Base-by-base conservation (phyloP, 78 protist species). In the Polysphondylium violaceum region DNA sequence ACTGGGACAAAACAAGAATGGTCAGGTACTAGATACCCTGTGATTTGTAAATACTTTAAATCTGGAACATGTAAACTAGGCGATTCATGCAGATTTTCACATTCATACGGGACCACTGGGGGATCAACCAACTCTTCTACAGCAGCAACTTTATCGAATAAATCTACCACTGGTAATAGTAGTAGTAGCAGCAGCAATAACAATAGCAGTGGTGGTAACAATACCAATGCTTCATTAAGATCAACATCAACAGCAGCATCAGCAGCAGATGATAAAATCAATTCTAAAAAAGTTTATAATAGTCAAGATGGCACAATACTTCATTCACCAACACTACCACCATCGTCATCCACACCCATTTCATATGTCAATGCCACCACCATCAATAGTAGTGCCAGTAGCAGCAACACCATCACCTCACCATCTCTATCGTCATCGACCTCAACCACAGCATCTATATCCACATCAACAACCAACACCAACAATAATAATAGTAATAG, bases 61-160 rank as follows among this genome's bases (percentile, higher is more conserved):
- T 87, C 86, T 29, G 93, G 93, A 9, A 87, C 93, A 35, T 87
- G 93, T 58, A 87, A 87, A 69, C 25, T 87, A 44, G 93, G 88
- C 4, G 93, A 87, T 47, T 56, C 69, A 25, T 87, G 93, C 47
- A 36, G 93, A 36, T 87, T 87, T 58, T 74, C 93, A 9, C 93
- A 87, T 71, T 38, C 71, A 8, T 58, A 36, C 33, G 6, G 51
- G 29, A 17, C 61, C 11, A 56, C 61, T 4, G 56, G 75, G n/a
- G 53, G 75, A 23, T 16, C 56, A 40, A 36, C 72, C 5, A 35
- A 41, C 0, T 40, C 72, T 3, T 64, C 72, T 9, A 64, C 72
- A 35, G 17, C 71, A 17, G 29, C 47, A 35, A 59, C 25, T 59
- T 33, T 17, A 33, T 25, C 23, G 17, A 61, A 31, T 40, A 61